Percentiles rank a stretch among this genome's conserved stretches.
Conservation (phyloP, 192 early-diverging fungal genomes). For the Ambispora gerdemannii region DNA sequence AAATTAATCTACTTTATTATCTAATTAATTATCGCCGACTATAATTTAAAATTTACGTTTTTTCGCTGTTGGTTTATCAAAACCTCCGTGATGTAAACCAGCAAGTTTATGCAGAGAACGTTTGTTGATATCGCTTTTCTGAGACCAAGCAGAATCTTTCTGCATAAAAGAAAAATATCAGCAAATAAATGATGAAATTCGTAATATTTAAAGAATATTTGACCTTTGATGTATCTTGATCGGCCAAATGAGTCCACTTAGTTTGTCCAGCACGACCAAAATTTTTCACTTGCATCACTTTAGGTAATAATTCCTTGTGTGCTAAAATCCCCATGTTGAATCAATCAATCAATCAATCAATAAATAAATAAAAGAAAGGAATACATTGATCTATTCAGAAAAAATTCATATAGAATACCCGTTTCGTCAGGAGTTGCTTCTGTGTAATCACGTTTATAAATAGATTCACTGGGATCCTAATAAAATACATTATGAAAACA, state of each 20-base stretch:
- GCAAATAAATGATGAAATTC: not conserved
- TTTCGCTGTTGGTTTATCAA: conserved; percentile 25
- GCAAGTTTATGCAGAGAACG: conserved; percentile 4
- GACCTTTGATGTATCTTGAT: conserved; percentile 72
- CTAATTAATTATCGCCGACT: no score
- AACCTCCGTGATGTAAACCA: conserved; percentile 24
- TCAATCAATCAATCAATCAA: no score
- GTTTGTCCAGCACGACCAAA: conserved; percentile 83
- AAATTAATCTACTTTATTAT: no score
- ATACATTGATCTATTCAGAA: conserved; percentile 12
- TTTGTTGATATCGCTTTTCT: conserved; percentile 17
- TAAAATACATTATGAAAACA: conserved; percentile 35
- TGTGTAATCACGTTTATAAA: conserved; percentile 65
- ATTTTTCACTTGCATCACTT: conserved; percentile 88
- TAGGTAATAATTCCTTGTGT: conserved; percentile 71
- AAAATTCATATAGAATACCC: conserved; percentile 28
- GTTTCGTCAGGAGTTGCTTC: conserved; percentile 70
- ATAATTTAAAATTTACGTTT: conserved; percentile 18
- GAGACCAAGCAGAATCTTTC: conserved; percentile 20
- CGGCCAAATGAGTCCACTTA: conserved; percentile 83
- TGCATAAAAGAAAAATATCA: no score
- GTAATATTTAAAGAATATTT: not conserved
- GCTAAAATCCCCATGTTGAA: no score
- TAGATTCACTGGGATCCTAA: conserved; percentile 49
- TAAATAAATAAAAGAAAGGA: no score